These are phyloP conservation scores for Penicillium sp. DNA, from an alignment of 2,329 filamentous ascomycete species.

Conservation along the genomic window DNA sequence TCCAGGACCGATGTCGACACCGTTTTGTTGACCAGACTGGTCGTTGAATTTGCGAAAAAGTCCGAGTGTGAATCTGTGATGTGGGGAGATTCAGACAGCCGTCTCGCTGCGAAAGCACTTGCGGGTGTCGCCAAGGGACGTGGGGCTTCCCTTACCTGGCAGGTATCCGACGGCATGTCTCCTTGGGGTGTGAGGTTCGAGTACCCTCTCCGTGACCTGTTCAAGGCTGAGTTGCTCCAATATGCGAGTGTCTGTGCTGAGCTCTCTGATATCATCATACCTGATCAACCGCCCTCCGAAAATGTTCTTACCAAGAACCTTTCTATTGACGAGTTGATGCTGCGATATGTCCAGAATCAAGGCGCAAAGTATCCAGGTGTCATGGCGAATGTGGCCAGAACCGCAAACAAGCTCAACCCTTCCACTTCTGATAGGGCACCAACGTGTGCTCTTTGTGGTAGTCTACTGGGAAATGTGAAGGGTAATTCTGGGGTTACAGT, in stretches of 20 bases:
- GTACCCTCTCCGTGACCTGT: constrained; percentile 80
- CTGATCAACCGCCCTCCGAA: constrained; percentile 38
- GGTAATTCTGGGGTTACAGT: constrained; percentile 58
- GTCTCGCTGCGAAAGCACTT: constrained; percentile 80
- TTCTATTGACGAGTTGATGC: constrained; percentile 89
- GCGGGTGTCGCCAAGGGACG: constrained; percentile 88
- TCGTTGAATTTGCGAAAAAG: constrained; percentile 63
- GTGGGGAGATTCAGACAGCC: constrained; percentile 82
- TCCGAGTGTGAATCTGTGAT: constrained; percentile 67
- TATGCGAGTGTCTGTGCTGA: constrained; percentile 60
- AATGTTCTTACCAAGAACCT: constrained; percentile 53
- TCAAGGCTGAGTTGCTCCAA: constrained; percentile 72
- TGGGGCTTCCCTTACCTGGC: constrained; percentile 78
- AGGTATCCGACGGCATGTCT: constrained; percentile 70
- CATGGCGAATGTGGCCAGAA: constrained; percentile 92
- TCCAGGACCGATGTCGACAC: constrained; percentile 71
- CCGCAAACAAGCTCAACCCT: constrained; percentile 72
- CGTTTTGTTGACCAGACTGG: constrained; percentile 68
- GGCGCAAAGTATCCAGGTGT: constrained; percentile 85
- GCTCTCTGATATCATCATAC: constrained; percentile 50
- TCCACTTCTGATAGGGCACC: constrained; percentile 33
- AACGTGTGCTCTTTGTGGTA: constrained; percentile 66
- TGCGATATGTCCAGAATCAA: constrained; percentile 80
- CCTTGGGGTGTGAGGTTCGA: constrained; percentile 62
- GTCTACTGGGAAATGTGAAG: constrained; percentile 62